A percentile compares a stretch with the other conserved stretches of the same genome.
Conservation (phyloP, 2,329 filamentous ascomycete genomes). For the Truncatella angustata region DNA sequence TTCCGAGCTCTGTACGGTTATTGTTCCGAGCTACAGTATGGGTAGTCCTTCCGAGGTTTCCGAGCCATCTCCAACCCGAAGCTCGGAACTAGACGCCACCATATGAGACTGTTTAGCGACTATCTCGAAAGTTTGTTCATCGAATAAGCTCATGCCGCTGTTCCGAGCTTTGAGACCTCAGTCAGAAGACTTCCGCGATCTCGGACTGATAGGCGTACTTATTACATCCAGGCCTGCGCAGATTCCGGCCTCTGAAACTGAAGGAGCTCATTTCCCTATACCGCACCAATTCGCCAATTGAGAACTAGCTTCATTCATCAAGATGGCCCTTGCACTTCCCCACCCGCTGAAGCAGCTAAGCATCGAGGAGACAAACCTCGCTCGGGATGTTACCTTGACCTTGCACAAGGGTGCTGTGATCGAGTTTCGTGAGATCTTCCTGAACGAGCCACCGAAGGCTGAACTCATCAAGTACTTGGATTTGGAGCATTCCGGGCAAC, state of each 20-base stretch:
- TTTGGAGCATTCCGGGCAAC: background rate
- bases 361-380: slow-evolving; percentile 1
- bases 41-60: background rate
- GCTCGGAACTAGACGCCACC: background rate
- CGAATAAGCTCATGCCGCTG: background rate
- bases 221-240: background rate
- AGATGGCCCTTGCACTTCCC: background rate
- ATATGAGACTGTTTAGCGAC: background rate
- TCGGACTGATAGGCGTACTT: background rate
- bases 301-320: background rate
- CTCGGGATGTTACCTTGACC: background rate
- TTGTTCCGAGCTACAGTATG: background rate
- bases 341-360: slow-evolving; percentile 3
- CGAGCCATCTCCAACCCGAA: background rate
- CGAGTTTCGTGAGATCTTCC: slow-evolving; percentile 3
- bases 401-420: background rate
- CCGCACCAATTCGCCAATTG: background rate
- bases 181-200: background rate
- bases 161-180: background rate
- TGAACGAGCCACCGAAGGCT: slow-evolving; percentile 1
- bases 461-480: slow-evolving; percentile 5
- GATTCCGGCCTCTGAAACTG: background rate
- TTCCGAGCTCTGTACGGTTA: background rate
- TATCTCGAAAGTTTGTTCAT: background rate
- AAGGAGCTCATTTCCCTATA: background rate